Base-by-base conservation (phyloP, 2,329 filamentous ascomycete genomes). In the Ophiostoma piceae region DNA sequence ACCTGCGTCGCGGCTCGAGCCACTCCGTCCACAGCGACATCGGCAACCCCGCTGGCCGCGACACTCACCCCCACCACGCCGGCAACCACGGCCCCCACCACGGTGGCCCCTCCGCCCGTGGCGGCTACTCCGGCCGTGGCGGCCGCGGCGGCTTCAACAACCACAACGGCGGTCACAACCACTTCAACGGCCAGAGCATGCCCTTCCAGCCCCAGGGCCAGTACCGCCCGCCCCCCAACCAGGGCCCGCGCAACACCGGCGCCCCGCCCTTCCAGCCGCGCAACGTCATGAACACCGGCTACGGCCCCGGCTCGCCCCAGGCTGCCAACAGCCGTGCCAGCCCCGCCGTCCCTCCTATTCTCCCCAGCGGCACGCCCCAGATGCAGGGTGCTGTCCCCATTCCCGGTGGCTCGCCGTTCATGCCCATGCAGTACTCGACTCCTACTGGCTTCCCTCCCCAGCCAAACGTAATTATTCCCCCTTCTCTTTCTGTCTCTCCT, bases 1-100 rank as follows among this genome's bases (percentile, higher is more conserved):
- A 98, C 80, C 86, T 92, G 75, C 90, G 94, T 76, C 90, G 92
- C 75, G 91, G 94, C 78, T 97, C 94, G 39, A 90, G 90, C 51
- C 92, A 95, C 77, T 96, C 92, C 66, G 43, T 41, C 73, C 91
- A 94, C 79, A 88, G 87, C 77, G 90, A 94, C 73, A 86, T 89
- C 79, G 86, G 84, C 78, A 88, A 85, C 77, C 85, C 87, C 76
- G 83, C 82, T 74, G 84, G 84, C 68, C 83, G 87, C 75, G 86
- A 84, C 78, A 88, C 85, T 77, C 85, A 87, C 77, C 83, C 82
- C 74, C 84, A 84, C 68, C 84, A 85, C 78, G 90, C 93, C 77
- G 95, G 92, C 37, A 85, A 88, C 73, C 90, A 94, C 78, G 90
- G 93, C 73, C 86, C 89, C 9, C 71, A 73, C 39, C 85, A 87